These are phyloP conservation scores for Botrytis galanthina DNA, from an alignment of 2,329 filamentous ascomycete species.

Conservation along the genomic window DNA sequence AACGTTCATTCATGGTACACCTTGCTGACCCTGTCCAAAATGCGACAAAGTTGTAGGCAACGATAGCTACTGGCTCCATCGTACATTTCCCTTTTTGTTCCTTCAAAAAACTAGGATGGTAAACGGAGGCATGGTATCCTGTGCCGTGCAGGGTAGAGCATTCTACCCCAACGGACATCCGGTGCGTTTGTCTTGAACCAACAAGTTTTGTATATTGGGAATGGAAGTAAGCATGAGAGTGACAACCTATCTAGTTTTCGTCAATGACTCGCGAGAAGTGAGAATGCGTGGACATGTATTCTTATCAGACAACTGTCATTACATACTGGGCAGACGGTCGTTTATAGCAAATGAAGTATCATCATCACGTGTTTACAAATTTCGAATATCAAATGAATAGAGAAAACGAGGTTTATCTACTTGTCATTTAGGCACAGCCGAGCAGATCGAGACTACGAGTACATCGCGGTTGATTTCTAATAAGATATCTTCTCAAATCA, in stretches of 20 bases:
- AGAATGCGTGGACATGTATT: neutral
- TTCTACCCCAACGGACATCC: conserved; percentile 8
- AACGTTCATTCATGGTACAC: neutral
- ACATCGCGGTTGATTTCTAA: neutral
- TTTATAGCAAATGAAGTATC: too few species aligned
- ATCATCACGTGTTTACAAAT: too few species aligned
- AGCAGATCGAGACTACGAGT: neutral
- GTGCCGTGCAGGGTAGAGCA: neutral
- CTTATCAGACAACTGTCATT: neutral
- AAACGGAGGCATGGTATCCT: too few species aligned
- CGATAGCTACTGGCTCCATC: neutral
- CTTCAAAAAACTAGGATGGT: neutral
- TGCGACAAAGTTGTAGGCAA: neutral
- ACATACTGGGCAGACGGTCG: neutral
- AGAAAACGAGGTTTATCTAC: neutral
- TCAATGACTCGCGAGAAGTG: neutral
- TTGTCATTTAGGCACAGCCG: too few species aligned
- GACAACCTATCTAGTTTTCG: neutral
- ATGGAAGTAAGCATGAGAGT: neutral
- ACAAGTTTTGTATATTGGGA: neutral
- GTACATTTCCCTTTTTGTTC: neutral
- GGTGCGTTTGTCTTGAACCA: neutral
- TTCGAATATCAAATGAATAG: too few species aligned
- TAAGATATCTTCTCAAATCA: neutral
- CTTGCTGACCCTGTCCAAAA: neutral